Conservation (phyloP, 305 asterid species). For the Fraxinus floribunda region DNA sequence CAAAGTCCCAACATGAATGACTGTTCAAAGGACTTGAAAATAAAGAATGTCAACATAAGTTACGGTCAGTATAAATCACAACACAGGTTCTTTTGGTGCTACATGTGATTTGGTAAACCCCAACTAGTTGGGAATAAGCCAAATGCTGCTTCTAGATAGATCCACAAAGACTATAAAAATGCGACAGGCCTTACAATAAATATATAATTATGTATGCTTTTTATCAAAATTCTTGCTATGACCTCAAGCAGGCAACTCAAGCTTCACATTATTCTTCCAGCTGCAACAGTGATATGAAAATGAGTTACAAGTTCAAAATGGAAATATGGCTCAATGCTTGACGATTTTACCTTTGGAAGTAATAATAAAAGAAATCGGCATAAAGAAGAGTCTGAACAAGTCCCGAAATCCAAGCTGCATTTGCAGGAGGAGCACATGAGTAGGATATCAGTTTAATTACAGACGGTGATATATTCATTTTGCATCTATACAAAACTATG, state of each 20-base stretch:
- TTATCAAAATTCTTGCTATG: background rate
- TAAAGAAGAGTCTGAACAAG: conserved; percentile 81
- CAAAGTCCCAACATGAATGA: background rate
- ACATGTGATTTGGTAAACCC: background rate
- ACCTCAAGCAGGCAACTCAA: conserved; percentile 76
- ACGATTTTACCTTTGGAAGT: conserved; percentile 72
- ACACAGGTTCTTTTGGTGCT: background rate
- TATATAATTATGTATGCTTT: background rate
- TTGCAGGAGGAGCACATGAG: conserved; percentile 12
- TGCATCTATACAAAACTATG: background rate
- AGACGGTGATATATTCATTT: background rate
- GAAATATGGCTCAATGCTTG: background rate
- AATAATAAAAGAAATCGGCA: conserved; percentile 91
- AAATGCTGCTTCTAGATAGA: background rate
- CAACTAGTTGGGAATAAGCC: background rate
- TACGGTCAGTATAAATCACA: background rate
- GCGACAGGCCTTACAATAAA: background rate
- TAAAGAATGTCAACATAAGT: background rate
- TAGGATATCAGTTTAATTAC: background rate
- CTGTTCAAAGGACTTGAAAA: background rate
- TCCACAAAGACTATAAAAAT: background rate
- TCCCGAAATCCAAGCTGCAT: conserved; percentile 90
- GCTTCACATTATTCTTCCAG: conserved; percentile 85
- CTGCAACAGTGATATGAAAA: conserved; percentile 36
- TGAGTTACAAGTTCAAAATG: background rate